These are phyloP conservation scores for Fusarium brachygibbosum DNA, from an alignment of 2,329 filamentous ascomycete species.

Conservation along the genomic window DNA sequence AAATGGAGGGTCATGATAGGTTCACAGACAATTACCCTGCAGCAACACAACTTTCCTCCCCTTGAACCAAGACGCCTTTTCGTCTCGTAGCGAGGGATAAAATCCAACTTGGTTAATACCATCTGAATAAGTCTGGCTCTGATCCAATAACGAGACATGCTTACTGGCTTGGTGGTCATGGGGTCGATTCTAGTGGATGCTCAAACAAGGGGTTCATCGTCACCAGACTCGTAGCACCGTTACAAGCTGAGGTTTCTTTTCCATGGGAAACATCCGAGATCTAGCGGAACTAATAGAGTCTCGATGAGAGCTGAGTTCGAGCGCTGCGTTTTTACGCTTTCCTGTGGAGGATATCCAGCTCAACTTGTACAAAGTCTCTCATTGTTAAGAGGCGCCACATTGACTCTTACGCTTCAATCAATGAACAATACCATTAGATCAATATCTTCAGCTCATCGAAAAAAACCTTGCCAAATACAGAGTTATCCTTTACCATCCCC, in stretches of 20 bases:
- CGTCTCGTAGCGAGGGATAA: slow-evolving; percentile 28
- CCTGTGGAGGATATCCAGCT: neutral
- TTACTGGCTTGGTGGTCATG: slow-evolving; percentile 29
- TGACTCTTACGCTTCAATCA: no score
- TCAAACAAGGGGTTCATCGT: slow-evolving; percentile 20
- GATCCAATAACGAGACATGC: slow-evolving; percentile 18
- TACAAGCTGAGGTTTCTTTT: neutral
- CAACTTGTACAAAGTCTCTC: neutral
- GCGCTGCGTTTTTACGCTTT: neutral
- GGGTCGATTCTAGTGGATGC: slow-evolving; percentile 26
- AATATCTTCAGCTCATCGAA: neutral
- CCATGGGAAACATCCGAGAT: neutral
- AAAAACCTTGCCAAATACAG: no score
- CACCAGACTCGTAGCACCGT: slow-evolving; percentile 12
- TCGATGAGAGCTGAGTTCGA: no score
- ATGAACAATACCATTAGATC: neutral
- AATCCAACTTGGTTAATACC: slow-evolving; percentile 16
- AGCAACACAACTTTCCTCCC: slow-evolving; percentile 20
- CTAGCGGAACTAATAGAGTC: neutral
- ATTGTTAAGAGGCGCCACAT: neutral
- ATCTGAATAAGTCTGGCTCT: neutral
- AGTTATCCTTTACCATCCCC: neutral
- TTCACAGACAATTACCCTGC: neutral
- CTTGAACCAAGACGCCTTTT: slow-evolving; percentile 9
- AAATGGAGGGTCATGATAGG: slow-evolving; percentile 20